phyloP scores from a whole-genome alignment of 805 yeast genomes.

The Candida glaebosa region DNA sequence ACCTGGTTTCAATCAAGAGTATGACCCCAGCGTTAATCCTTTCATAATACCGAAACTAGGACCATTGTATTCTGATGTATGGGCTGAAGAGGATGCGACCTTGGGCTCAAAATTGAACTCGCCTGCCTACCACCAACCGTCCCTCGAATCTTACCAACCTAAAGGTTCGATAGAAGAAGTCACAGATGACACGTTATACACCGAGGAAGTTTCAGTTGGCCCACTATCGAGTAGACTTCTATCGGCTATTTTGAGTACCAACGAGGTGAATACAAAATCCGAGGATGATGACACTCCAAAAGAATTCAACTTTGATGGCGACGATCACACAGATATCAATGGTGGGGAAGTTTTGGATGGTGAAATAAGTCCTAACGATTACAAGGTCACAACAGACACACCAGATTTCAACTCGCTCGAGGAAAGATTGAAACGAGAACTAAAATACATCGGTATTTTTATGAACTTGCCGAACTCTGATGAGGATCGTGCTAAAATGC shows the following conservation, averaged over 20 bases:
- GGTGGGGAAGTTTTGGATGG: conserved; percentile 18
- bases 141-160: conserved; percentile 46
- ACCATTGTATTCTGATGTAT: conserved; percentile 71
- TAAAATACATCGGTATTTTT: conserved; percentile 86
- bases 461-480: conserved; percentile 49
- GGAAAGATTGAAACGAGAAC: conserved; percentile 81
- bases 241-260: conserved; percentile 68
- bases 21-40: conserved; percentile 69
- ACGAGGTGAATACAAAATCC: conserved; percentile 22
- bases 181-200: conserved; percentile 60
- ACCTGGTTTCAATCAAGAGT: conserved; percentile 44
- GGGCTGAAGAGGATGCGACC: conserved; percentile 78
- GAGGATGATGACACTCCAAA: conserved; percentile 20
- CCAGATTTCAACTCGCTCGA: conserved; percentile 80
- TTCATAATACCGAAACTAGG: conserved; percentile 84
- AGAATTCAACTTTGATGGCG: conserved; percentile 17
- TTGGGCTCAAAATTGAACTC: conserved; percentile 43
- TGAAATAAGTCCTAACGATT: conserved; percentile 37
- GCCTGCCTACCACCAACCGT: conserved; percentile 43
- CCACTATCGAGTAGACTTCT: conserved; percentile 82
- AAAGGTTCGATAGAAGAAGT: conserved; percentile 57
- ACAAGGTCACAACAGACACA: conserved; percentile 42
- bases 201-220: conserved; percentile 81
- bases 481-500: conserved; percentile 27
- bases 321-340: conserved; percentile 16